phyloP scores from a whole-genome alignment of 768 basidiomycete species.

The Termitomyces sp. region DNA sequence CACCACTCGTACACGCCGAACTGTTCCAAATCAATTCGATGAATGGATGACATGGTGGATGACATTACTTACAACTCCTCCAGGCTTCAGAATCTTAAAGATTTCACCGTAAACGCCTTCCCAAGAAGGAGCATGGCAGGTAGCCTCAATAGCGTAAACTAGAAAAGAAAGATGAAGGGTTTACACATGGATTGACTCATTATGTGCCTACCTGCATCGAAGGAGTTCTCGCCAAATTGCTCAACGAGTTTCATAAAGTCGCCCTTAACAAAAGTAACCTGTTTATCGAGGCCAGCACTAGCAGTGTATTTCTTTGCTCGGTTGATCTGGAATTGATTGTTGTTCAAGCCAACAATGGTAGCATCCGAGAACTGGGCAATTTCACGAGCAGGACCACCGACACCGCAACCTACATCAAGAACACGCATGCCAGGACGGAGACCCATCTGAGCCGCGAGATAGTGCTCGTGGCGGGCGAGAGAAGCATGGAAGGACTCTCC shows the following conservation, averaged over 20 bases:
- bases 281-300: constrained; percentile 65
- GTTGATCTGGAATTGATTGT: constrained; percentile 92
- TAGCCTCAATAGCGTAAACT: constrained; percentile 98
- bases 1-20: constrained; percentile 99
- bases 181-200: background rate
- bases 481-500: constrained; percentile 74
- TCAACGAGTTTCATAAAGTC: constrained; percentile 96
- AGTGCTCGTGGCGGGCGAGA: constrained; percentile 94
- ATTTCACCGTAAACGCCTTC: constrained; percentile 96
- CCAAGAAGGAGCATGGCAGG: constrained; percentile 92
- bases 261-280: constrained; percentile 81
- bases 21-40: constrained; percentile 30
- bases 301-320: constrained; percentile 83
- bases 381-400: constrained; percentile 94
- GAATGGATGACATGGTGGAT: background rate
- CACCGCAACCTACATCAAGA: constrained; percentile 96
- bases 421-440: constrained; percentile 91
- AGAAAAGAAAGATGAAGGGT: constrained; percentile 4
- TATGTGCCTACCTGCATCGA: constrained; percentile 77
- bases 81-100: constrained; percentile 90
- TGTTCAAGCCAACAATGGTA: constrained; percentile 83
- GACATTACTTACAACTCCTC: constrained; percentile 69
- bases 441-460: constrained; percentile 82
- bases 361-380: constrained; percentile 90
- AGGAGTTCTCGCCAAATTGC: constrained; percentile 87